Conservation (phyloP, 306 rosid genomes). For the Dryas octopetala region DNA sequence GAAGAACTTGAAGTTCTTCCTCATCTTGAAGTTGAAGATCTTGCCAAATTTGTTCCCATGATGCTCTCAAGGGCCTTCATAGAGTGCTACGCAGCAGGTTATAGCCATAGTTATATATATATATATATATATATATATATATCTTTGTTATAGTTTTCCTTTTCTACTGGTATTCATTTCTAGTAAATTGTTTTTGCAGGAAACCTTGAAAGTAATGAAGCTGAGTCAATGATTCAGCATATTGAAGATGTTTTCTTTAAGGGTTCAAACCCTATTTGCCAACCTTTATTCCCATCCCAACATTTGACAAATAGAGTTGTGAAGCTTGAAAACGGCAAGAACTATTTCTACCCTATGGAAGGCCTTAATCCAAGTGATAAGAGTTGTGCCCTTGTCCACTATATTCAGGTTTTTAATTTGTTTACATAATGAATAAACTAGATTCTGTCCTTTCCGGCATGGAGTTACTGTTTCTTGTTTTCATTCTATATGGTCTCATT, state of each 20-base stretch:
- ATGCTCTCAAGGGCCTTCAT: conserved; percentile 86
- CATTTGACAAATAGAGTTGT: conserved; percentile 72
- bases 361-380: conserved; percentile 85
- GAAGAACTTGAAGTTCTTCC: conserved; percentile 78
- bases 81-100: conserved; percentile 72
- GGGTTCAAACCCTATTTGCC: conserved; percentile 57
- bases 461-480: neutral
- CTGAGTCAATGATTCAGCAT: no score
- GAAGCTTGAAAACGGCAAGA: conserved; percentile 70
- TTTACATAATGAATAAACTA: conserved; percentile 1
- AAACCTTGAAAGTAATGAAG: no score
- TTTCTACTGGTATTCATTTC: no score
- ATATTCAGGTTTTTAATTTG: conserved; percentile 62
- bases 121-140: no score
- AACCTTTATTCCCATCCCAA: conserved; percentile 77
- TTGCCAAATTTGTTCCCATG: conserved; percentile 66
- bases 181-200: no score
- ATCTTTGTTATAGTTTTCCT: no score
- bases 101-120: neutral
- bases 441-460: neutral
- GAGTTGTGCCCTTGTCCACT: conserved; percentile 83
- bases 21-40: conserved; percentile 74
- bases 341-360: conserved; percentile 67
- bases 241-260: conserved; percentile 37
- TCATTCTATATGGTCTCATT: neutral